Evolutionary conservation across 1,139 yeast genomes (phyloP).

Genomic region (Hemisphaericaspora xylanilytica): DNA sequence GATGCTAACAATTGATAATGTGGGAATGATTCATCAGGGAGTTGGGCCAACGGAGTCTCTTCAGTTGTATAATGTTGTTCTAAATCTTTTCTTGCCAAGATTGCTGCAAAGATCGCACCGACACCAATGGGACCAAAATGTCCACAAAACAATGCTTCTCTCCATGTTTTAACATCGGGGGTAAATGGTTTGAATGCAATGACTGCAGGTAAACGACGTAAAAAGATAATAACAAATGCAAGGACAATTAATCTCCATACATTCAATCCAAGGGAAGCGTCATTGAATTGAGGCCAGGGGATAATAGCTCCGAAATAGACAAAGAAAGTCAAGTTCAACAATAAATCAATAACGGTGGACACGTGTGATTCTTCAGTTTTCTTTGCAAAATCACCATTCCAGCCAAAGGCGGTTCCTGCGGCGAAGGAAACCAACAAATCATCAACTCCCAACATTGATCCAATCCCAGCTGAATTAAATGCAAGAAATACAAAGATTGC

Average conservation of each 20-base stretch:
- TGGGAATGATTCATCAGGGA: conserved; percentile 54
- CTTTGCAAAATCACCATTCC: conserved; percentile 92
- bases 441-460: conserved; percentile 88
- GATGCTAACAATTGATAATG: conserved; percentile 70
- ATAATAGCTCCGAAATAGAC: conserved; percentile 92
- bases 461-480: conserved; percentile 88
- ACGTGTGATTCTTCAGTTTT: conserved; percentile 91
- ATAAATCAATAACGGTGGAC: conserved; percentile 84
- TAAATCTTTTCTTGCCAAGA: conserved; percentile 76
- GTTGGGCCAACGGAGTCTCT: conserved; percentile 56
- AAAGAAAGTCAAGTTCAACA: conserved; percentile 82
- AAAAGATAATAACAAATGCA: conserved; percentile 78
- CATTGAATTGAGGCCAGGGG: conserved; percentile 87
- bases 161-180: conserved; percentile 93
- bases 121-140: conserved; percentile 99
- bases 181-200: conserved; percentile 72
- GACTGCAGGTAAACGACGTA: conserved; percentile 88
- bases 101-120: conserved; percentile 90
- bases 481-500: conserved; percentile 88
- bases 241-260: conserved; percentile 84
- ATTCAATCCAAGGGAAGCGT: conserved; percentile 60
- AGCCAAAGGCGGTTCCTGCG: conserved; percentile 94
- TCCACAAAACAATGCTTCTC: conserved; percentile 93
- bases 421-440: conserved; percentile 91
- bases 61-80: conserved; percentile 56